Percentiles rank a stretch among this genome's conserved stretches.
Evolutionary conservation across 345 rosid species (phyloP).

Genomic region (Limnanthes douglasii): DNA sequence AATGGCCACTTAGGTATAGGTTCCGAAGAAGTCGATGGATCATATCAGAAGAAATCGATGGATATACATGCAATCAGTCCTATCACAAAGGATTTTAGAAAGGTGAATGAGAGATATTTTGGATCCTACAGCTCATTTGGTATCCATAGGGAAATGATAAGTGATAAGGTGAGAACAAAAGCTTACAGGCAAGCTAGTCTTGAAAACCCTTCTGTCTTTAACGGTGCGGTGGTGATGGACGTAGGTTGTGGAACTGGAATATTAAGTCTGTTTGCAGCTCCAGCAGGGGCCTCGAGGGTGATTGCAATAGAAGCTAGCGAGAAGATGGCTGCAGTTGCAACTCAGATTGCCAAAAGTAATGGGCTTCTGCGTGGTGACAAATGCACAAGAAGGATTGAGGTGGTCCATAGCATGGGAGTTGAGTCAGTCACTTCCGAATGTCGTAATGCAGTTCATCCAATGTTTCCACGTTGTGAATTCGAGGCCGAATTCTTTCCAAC

Average conservation of each 20-base stretch:
- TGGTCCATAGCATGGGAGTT: too few relatives aligned
- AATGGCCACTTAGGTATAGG: too few relatives aligned
- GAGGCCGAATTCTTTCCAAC: too few relatives aligned
- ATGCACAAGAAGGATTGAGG: too few relatives aligned
- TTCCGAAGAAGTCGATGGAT: too few relatives aligned
- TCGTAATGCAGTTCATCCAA: too few relatives aligned
- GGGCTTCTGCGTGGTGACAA: too few relatives aligned
- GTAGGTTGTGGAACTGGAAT: constrained; percentile 98
- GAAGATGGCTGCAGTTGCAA: constrained; percentile 90
- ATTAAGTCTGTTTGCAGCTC: constrained; percentile 85
- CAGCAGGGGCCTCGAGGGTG: constrained; percentile 89
- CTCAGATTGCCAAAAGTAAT: too few relatives aligned
- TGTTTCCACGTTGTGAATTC: too few relatives aligned
- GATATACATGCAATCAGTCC: too few relatives aligned
- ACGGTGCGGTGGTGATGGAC: constrained; percentile 82
- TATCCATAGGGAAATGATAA: constrained; percentile 82
- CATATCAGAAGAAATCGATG: too few relatives aligned
- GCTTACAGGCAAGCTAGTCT: constrained; percentile 72
- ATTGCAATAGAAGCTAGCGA: constrained; percentile 88
- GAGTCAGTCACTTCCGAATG: too few relatives aligned
- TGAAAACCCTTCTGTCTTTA: constrained; percentile 64
- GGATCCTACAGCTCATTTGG: constrained; percentile 81
- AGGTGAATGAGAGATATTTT: constrained; percentile 69
- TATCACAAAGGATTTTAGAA: constrained; percentile 32
- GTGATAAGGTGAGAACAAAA: constrained; percentile 82